phyloP scores from a whole-genome alignment of 2,329 filamentous ascomycete genomes.

The Purpureocillium takamizusanense region DNA sequence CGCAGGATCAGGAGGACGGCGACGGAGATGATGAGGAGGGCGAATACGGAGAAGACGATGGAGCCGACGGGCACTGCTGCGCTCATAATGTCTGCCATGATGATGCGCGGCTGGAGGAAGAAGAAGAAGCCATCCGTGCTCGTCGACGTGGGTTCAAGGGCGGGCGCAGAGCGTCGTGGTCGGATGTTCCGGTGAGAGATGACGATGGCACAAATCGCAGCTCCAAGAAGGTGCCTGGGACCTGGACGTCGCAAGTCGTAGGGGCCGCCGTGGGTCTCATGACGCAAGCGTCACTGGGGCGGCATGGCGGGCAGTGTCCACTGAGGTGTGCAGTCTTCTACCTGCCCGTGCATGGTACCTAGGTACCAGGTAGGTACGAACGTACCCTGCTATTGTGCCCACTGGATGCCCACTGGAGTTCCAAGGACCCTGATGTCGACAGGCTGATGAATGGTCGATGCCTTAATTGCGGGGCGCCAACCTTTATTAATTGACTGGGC shows the following conservation, averaged over 20 bases:
- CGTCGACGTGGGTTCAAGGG: constrained; percentile 1
- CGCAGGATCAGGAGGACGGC: constrained; percentile 77
- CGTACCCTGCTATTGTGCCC: too few species aligned
- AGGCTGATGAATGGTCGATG: too few species aligned
- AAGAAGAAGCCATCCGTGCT: constrained; percentile 17
- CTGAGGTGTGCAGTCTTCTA: too few species aligned
- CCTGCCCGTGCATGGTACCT: too few species aligned
- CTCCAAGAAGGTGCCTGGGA: constrained; percentile 1
- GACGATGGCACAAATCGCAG: too few species aligned
- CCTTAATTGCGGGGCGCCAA: constrained; percentile 11
- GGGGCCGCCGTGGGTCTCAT: constrained; percentile 2
- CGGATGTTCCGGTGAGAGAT: not conserved
- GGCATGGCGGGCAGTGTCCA: too few species aligned
- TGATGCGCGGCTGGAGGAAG: constrained; percentile 18
- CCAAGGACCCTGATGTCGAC: too few species aligned
- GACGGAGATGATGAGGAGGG: constrained; percentile 65
- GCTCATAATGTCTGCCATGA: constrained; percentile 42
- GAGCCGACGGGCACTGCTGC: constrained; percentile 64
- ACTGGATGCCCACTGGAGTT: too few species aligned
- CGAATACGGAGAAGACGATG: constrained; percentile 64
- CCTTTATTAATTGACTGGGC: constrained; percentile 13
- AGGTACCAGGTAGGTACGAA: too few species aligned
- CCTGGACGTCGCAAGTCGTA: not conserved
- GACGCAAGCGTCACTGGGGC: constrained; percentile 5
- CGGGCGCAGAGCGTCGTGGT: not conserved